phyloP scores from a whole-genome alignment of 2,329 filamentous ascomycete species.

The Talaromyces sp. region DNA sequence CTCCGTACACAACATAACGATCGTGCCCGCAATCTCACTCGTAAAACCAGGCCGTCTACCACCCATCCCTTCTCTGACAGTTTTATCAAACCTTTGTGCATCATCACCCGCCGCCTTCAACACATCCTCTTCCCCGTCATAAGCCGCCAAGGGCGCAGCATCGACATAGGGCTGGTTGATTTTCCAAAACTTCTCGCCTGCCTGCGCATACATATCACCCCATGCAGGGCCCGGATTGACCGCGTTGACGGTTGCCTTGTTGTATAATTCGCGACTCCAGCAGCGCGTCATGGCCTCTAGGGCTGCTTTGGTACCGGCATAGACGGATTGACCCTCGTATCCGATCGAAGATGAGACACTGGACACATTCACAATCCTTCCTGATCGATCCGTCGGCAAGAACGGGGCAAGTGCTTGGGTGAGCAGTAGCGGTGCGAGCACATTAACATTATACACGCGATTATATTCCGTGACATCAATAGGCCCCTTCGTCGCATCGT shows the following conservation, averaged over 20 bases:
- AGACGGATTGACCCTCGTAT: slow-evolving; percentile 59
- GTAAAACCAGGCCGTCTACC: slow-evolving; percentile 64
- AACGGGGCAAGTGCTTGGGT: slow-evolving; percentile 70
- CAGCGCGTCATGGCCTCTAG: slow-evolving; percentile 67
- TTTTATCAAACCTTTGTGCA: slow-evolving; percentile 57
- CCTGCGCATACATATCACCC: slow-evolving; percentile 62
- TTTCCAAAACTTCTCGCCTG: slow-evolving; percentile 58
- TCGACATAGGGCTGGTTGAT: slow-evolving; percentile 61
- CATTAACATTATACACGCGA: slow-evolving; percentile 74
- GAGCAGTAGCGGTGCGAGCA: slow-evolving; percentile 75
- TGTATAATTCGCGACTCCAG: slow-evolving; percentile 63
- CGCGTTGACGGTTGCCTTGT: slow-evolving; percentile 63
- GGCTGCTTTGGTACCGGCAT: slow-evolving; percentile 66
- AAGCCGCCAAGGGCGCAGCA: slow-evolving; percentile 59
- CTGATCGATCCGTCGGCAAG: slow-evolving; percentile 67
- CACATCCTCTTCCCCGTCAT: slow-evolving; percentile 17
- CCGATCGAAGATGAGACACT: slow-evolving; percentile 59
- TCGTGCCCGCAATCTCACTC: slow-evolving; percentile 70
- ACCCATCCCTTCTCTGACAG: slow-evolving; percentile 62
- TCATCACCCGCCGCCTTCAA: slow-evolving; percentile 32
- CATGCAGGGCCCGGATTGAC: slow-evolving; percentile 66
- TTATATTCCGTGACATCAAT: slow-evolving; percentile 66
- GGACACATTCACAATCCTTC: slow-evolving; percentile 62
- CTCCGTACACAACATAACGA: slow-evolving; percentile 70
- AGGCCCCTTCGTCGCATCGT: slow-evolving; percentile 61